phyloP scores from a whole-genome alignment of 768 basidiomycete genomes.

The Serendipita sp. region DNA sequence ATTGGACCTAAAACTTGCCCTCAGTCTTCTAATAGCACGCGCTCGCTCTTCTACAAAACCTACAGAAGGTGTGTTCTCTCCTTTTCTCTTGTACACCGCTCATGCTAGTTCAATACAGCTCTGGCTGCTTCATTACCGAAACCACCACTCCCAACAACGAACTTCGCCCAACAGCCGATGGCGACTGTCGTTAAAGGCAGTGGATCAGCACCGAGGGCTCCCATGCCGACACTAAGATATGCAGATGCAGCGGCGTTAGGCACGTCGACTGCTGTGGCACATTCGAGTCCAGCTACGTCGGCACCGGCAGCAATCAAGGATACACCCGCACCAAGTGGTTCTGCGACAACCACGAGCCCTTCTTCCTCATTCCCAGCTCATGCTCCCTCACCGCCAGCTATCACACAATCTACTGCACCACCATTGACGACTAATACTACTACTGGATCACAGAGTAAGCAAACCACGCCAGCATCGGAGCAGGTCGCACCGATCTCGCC shows the following conservation, averaged over 20 bases:
- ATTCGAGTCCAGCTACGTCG: not conserved
- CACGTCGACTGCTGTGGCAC: constrained; percentile 17
- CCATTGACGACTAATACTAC: not conserved
- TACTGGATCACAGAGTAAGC: not conserved
- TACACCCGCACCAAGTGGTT: constrained; percentile 20
- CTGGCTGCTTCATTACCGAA: constrained; percentile 31
- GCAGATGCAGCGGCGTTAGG: constrained; percentile 74
- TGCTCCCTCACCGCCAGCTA: constrained; percentile 27
- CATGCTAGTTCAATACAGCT: constrained; percentile 12
- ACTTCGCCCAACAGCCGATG: constrained; percentile 68
- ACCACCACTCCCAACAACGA: constrained; percentile 57
- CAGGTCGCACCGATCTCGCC: constrained; percentile 25
- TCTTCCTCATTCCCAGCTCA: constrained; percentile 24
- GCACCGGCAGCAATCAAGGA: constrained; percentile 6
- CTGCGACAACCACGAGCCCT: constrained; percentile 17
- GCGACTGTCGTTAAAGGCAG: constrained; percentile 60
- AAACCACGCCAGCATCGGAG: constrained; percentile 32
- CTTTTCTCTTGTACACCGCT: not conserved
- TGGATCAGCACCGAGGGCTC: constrained; percentile 33
- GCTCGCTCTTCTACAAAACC: constrained; percentile 30
- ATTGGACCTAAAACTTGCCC: too few species aligned
- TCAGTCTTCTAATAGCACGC: not conserved
- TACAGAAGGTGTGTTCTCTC: constrained; percentile 35
- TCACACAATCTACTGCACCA: constrained; percentile 22
- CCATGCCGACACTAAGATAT: constrained; percentile 72